Base-by-base conservation (phyloP, 306 rosid genomes). In the Glycine soja region DNA sequence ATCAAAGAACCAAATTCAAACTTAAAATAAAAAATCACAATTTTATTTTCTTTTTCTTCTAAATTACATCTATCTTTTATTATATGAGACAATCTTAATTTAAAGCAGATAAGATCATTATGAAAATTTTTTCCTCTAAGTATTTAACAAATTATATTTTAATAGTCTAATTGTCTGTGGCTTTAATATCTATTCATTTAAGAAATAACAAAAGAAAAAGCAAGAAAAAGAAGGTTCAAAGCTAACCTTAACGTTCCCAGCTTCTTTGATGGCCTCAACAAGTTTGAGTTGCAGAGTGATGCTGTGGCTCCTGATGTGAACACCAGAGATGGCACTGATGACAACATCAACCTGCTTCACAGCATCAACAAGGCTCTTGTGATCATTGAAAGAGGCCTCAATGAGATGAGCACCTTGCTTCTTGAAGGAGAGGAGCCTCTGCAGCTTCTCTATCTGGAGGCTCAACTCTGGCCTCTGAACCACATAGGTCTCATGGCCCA, bases 311-410 rank as follows among this genome's bases (percentile, higher is more conserved):
- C 99, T 85, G 65, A 89, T 87, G 64, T 93, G 99, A 13, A 87
- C 97, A 2, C 97, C 97, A 0, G 97, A 93, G 75, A 93, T 89
- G 85, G 95, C 85, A 50, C 92, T 93, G 32, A 95, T 83, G 18
- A 95, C 97, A 19, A 95, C 94, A 34, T 95, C 95, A 0, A 87
- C 97, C 18, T 51, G 78, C 79, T 90, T 95, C 3, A 93, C 82
- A 0, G 93, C 99, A 7, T 87, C 85, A 1, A 95, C 97, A 0
- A 95, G 93, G 84, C 92, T 89, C 3, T 57, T 77, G 54, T 87
- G 81, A 58, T 95, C 97, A 3, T 92, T 87, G 24, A 93, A 93
- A 4, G 97, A 93, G 4, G 89, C 99, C 48, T 79, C 70, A n/a
- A 95, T 47, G 0, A 95, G 88, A 40, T 10, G 78, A 3, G 93